phyloP scores from a whole-genome alignment of 2,329 filamentous ascomycete species.

The Talaromyces sp. region DNA sequence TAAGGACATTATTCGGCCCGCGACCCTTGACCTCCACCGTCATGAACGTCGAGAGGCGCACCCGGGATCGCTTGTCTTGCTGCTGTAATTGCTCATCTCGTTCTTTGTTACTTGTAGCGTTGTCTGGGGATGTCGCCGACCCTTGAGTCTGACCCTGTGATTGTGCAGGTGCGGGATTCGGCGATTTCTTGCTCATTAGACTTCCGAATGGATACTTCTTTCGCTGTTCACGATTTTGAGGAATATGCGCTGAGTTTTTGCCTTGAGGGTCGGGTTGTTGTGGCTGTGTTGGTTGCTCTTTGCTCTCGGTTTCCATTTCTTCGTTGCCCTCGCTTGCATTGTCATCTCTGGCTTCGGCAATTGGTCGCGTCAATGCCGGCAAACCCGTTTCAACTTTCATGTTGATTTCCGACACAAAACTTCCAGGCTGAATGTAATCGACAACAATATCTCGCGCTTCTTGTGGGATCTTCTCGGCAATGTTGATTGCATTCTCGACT shows the following conservation, averaged over 20 bases:
- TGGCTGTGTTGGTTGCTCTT: background rate
- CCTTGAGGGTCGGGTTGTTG: background rate
- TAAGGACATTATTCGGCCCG: conserved; percentile 58
- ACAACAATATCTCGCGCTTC: conserved; percentile 90
- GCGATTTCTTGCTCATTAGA: conserved; percentile 37
- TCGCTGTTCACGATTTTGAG: conserved; percentile 27
- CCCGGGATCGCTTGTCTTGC: conserved; percentile 43
- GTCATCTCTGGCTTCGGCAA: conserved; percentile 19
- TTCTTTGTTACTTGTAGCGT: background rate
- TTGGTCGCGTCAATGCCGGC: conserved; percentile 55
- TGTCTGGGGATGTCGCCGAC: background rate
- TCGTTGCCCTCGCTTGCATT: conserved; percentile 21
- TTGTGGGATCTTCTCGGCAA: conserved; percentile 79
- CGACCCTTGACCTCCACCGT: conserved; percentile 71
- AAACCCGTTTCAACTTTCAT: conserved; percentile 80
- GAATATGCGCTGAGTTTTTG: conserved; percentile 18
- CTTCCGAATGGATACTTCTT: conserved; percentile 44
- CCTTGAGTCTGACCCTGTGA: background rate
- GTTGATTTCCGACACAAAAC: conserved; percentile 63
- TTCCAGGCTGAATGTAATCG: conserved; percentile 77
- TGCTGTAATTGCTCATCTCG: conserved; percentile 16
- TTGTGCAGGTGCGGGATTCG: conserved; percentile 1
- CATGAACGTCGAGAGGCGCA: conserved; percentile 73
- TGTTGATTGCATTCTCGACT: conserved; percentile 81
- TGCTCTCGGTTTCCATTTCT: conserved; percentile 18